These are phyloP conservation scores for Cercospora janseana DNA, from an alignment of 2,329 filamentous ascomycete genomes.

Conservation along the genomic window DNA sequence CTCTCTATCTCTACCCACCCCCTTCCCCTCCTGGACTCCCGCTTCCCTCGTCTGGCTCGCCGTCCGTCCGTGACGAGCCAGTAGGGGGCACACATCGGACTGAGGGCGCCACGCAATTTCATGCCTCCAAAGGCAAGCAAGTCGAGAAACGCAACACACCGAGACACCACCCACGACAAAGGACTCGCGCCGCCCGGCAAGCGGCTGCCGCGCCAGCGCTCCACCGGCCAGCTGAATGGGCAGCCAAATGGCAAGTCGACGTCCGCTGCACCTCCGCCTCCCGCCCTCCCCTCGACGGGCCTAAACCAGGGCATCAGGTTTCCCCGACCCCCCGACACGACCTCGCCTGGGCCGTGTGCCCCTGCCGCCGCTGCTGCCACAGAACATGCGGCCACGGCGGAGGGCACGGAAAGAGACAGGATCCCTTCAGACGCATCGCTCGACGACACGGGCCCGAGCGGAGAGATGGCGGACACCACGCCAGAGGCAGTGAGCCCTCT, in stretches of 20 bases:
- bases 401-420: slow-evolving; percentile 38
- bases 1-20: slow-evolving; percentile 17
- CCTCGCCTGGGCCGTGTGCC: slow-evolving; percentile 17
- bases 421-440: slow-evolving; percentile 46
- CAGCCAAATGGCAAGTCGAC: slow-evolving; percentile 42
- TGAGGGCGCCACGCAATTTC: slow-evolving; percentile 29
- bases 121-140: slow-evolving; percentile 50
- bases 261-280: slow-evolving; percentile 38
- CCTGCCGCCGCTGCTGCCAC: slow-evolving; percentile 23
- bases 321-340: slow-evolving; percentile 32
- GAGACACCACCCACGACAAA: slow-evolving; percentile 65
- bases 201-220: slow-evolving; percentile 56
- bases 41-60: slow-evolving; percentile 34
- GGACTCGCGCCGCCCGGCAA: slow-evolving; percentile 77
- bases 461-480: slow-evolving; percentile 33
- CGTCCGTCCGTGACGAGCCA: slow-evolving; percentile 32
- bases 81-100: slow-evolving; percentile 9
- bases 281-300: slow-evolving; percentile 41
- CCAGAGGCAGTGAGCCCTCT: slow-evolving; percentile 33
- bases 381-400: slow-evolving; percentile 30
- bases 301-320: slow-evolving; percentile 42
- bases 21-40: slow-evolving; percentile 15
- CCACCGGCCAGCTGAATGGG: slow-evolving; percentile 47
- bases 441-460: slow-evolving; percentile 37
- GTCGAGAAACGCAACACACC: slow-evolving; percentile 45